Percentiles rank a stretch among this genome's conserved stretches.
Conservation (phyloP, 2,329 filamentous ascomycete genomes). For the Teratosphaeria epicoccoides region DNA sequence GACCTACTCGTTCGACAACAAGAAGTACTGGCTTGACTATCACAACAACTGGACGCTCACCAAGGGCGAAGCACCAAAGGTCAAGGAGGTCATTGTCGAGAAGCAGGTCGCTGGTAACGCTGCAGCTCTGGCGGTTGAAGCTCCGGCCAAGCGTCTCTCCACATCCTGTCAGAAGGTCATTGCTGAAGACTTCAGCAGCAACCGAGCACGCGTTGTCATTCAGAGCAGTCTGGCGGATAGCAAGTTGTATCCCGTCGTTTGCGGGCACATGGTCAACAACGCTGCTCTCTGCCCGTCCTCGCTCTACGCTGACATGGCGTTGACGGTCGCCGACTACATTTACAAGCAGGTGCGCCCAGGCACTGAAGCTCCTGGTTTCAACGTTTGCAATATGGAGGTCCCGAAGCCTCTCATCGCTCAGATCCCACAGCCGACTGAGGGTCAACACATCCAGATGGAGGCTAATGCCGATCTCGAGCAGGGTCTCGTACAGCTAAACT, state of each 20-base stretch:
- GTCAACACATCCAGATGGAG: conserved; percentile 52
- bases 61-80: conserved; percentile 49
- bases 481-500: conserved; percentile 45
- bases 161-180: conserved; percentile 57
- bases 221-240: conserved; percentile 56
- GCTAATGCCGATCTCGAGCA: conserved; percentile 49
- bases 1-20: conserved; percentile 57
- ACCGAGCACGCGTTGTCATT: conserved; percentile 49
- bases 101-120: conserved; percentile 22
- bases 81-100: conserved; percentile 30
- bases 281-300: conserved; percentile 55
- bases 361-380: conserved; percentile 46
- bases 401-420: conserved; percentile 57
- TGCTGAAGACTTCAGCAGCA: conserved; percentile 51
- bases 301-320: conserved; percentile 53
- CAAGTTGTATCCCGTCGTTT: conserved; percentile 51
- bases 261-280: conserved; percentile 59
- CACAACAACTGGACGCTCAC: conserved; percentile 60
- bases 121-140: conserved; percentile 31
- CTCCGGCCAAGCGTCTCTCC: conserved; percentile 44
- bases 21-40: conserved; percentile 64
- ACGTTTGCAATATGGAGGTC: conserved; percentile 58
- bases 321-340: conserved; percentile 56
- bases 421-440: conserved; percentile 36
- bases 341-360: conserved; percentile 53